A percentile compares a stretch with the other conserved stretches of the same genome.
These are phyloP conservation scores for Zygosaccharomyces gambellarensis DNA, from an alignment of 805 yeast genomes.

Conservation along the genomic window DNA sequence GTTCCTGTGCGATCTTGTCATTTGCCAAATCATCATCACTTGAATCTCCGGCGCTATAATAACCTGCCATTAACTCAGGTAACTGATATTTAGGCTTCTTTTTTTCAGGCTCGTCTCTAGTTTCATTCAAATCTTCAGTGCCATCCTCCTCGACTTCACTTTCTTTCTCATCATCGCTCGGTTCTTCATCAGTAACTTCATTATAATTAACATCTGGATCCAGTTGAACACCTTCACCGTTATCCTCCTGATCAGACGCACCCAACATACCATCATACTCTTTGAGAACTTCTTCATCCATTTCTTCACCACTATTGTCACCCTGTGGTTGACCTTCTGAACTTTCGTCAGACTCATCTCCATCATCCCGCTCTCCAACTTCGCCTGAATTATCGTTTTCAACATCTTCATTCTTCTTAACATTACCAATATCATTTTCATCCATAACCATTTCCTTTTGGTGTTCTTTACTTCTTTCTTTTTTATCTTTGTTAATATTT, in stretches of 20 bases:
- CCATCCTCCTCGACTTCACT: conserved; percentile 21
- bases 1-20: conserved; percentile 43
- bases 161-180: conserved; percentile 35
- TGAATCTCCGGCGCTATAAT: conserved; percentile 76
- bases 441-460: conserved; percentile 2
- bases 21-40: conserved; percentile 45
- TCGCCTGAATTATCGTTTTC: conserved; percentile 19
- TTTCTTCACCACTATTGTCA: conserved; percentile 9
- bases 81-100: conserved; percentile 37
- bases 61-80: conserved; percentile 76
- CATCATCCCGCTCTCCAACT: conserved; percentile 19
- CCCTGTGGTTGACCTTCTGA: conserved; percentile 17
- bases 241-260: conserved; percentile 38
- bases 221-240: conserved; percentile 32
- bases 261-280: conserved; percentile 39
- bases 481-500: conserved; percentile 30
- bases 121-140: conserved; percentile 41
- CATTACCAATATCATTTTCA: conserved; percentile 19
- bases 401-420: conserved; percentile 18
- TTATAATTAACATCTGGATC: conserved; percentile 38
- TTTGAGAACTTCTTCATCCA: conserved; percentile 27
- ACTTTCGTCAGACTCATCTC: conserved; percentile 25
- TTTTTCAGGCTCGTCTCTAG: conserved; percentile 28
- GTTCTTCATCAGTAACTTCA: conserved; percentile 63
- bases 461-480: conserved; percentile 5